Evolutionary conservation across 176 grass and related monocot genomes (phyloP).

Genomic region (Lolium rigidum): DNA sequence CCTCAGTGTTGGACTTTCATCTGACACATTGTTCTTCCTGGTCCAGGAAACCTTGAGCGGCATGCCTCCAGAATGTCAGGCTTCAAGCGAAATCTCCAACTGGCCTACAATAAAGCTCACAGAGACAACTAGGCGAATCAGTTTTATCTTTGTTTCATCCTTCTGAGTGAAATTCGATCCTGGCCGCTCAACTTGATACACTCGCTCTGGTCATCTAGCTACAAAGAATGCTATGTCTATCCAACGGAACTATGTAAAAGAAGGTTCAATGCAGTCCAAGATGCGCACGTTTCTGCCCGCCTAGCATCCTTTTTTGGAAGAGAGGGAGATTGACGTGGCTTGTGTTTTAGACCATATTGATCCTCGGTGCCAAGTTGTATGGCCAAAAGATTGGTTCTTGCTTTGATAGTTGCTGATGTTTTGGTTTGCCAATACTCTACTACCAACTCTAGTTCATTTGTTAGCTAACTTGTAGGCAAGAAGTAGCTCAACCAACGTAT

Average conservation of each 20-base stretch:
- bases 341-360: no score
- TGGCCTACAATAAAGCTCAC: constrained; percentile 2
- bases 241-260: no score
- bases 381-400: no score
- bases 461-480: no score
- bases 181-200: background rate
- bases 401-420: no score
- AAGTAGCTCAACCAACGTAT: no score
- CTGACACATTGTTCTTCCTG: constrained; percentile 37
- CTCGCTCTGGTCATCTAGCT: background rate
- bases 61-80: constrained; percentile 54
- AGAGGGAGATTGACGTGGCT: background rate
- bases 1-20: constrained; percentile 18
- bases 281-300: background rate
- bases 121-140: background rate
- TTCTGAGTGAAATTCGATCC: background rate
- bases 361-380: no score
- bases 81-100: constrained; percentile 40
- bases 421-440: no score
- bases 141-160: background rate
- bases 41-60: constrained; percentile 11
- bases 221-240: no score
- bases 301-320: background rate
- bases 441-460: no score
- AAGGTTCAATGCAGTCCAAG: background rate